Conservation (phyloP, 1,139 yeast species). For the Pichia sorboxylosa region DNA sequence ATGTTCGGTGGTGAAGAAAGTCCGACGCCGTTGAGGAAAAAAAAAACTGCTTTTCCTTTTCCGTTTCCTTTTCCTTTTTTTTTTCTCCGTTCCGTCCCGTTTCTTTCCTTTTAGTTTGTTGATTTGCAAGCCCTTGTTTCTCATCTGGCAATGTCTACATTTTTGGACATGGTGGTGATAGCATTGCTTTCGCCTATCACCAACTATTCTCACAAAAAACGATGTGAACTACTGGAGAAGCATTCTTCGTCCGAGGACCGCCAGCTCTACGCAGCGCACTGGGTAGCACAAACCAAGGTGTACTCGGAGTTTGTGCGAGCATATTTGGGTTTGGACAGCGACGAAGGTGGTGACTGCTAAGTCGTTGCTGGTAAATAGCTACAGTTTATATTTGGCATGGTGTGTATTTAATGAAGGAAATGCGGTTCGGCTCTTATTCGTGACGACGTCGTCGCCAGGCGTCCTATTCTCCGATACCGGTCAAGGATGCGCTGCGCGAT, state of each 20-base stretch:
- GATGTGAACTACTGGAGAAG: slow-evolving; percentile 10
- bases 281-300: slow-evolving; percentile 11
- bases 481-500: no score
- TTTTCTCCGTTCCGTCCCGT: not conserved
- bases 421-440: no score
- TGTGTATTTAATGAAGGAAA: no score
- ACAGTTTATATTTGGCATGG: no score
- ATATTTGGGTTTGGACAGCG: slow-evolving; percentile 7
- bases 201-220: slow-evolving; percentile 12
- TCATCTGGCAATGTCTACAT: slow-evolving; percentile 8
- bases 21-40: no score
- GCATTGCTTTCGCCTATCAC: slow-evolving; percentile 11
- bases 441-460: no score
- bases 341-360: no score
- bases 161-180: slow-evolving; percentile 12
- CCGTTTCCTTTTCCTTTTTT: not conserved
- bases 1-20: slow-evolving; percentile 8
- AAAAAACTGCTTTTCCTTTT: not conserved
- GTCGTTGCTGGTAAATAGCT: no score
- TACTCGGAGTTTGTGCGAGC: slow-evolving; percentile 11
- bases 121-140: not conserved
- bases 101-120: not conserved
- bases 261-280: slow-evolving; percentile 9
- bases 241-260: slow-evolving; percentile 10
- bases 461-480: no score